Conservation (phyloP, 352 stramenopile genomes). For the Peronospora tabacina region DNA sequence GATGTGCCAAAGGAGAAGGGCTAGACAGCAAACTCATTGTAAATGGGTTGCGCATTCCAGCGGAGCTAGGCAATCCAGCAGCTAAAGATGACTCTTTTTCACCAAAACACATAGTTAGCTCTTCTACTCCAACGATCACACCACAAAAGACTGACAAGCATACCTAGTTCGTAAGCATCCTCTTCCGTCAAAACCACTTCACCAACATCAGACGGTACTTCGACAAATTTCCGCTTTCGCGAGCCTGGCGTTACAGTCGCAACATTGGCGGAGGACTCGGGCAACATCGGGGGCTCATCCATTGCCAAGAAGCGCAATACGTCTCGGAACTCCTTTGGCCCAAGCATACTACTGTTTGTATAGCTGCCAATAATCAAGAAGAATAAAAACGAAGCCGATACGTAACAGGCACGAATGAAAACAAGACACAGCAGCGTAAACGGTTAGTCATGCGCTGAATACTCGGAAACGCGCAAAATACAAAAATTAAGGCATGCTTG, state of each 20-base stretch:
- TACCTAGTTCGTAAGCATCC: conserved; percentile 27
- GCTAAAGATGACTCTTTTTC: conserved; percentile 34
- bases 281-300: conserved; percentile 71
- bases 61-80: conserved; percentile 39
- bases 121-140: neutral
- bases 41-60: conserved; percentile 25
- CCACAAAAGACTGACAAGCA: conserved; percentile 1
- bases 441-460: conserved; percentile 22
- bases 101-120: conserved; percentile 4
- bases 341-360: conserved; percentile 70
- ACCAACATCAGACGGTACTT: conserved; percentile 37
- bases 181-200: conserved; percentile 6
- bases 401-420: conserved; percentile 14
- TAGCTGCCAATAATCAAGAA: conserved; percentile 60
- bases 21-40: conserved; percentile 32
- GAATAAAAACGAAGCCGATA: conserved; percentile 14
- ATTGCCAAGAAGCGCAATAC: conserved; percentile 80
- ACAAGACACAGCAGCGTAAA: conserved; percentile 31
- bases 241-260: conserved; percentile 28
- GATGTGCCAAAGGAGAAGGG: conserved; percentile 6
- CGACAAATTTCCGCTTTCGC: conserved; percentile 80
- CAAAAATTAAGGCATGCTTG: conserved; percentile 1
- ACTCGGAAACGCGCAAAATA: neutral
- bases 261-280: conserved; percentile 36
- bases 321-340: conserved; percentile 79